Base-by-base conservation (phyloP, 2,329 filamentous ascomycete genomes). In the Plectosphaerella sp. region DNA sequence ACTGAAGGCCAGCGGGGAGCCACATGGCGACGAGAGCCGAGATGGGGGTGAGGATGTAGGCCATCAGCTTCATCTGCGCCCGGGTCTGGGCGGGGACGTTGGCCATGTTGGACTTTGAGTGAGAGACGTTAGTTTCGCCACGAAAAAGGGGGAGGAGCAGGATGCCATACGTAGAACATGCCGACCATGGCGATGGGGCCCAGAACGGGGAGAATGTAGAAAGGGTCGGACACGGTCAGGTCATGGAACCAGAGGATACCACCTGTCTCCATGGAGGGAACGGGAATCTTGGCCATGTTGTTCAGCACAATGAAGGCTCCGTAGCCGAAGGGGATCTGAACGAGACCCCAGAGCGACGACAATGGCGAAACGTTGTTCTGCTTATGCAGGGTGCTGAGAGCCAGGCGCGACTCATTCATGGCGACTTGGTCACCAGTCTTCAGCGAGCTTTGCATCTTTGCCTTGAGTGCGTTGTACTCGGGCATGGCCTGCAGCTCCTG, bases 181-280 rank as follows among this genome's bases (percentile, higher is more conserved):
- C 74, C 59, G 58, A 78, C 80, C 67, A 88, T 78, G 50, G 83
- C 63, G 8, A 64, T 67, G 1, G 84, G 78, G 3, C 84, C 83
- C 2, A 77, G 52, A 3, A 83, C 57, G 2, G 94, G 94, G 33
- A 97, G 72, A 41, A 94, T 67, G 60, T 82, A 93, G 61, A 78
- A 86, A 0, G 94, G 93, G 68, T 99, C 94, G 2, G 81, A 68
- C 20, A 84, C 64, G 0, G 90, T 86, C 56, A 99, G 70, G 67
- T 97, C 88, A 2, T 74, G 71, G 59, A 97, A 81, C 94, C 94
- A 99, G 41, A 85, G 71, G 36, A 85, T 71, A 3, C 89, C 86
- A 33, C 88, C 89, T 1, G 72, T 73, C 60, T 89, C 81, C 58
- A 97, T 68, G 1, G 83, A 86, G 0, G 93, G 93, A 5, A 97